These are phyloP conservation scores for Ganoderma sinense DNA, from an alignment of 1,284 basidiomycete genomes.

Conservation along the genomic window DNA sequence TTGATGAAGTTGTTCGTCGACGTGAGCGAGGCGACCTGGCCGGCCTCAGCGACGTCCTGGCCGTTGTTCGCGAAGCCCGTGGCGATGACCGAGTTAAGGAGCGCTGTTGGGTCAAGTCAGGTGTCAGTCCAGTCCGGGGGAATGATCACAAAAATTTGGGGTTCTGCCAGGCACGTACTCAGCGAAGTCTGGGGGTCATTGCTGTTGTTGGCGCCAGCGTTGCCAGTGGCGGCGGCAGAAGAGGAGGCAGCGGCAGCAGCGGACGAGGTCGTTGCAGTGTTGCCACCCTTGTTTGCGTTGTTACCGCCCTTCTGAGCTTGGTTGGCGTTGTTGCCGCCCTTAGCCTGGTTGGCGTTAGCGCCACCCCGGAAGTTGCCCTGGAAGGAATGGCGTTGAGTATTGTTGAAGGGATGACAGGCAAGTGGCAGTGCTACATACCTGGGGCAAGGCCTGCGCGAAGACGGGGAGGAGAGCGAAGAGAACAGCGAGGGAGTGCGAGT, in stretches of 20 bases:
- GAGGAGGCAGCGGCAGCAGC: conserved; percentile 25
- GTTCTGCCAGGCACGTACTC: conserved; percentile 32
- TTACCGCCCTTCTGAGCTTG: conserved; percentile 16
- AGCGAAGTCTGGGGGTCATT: conserved; percentile 36
- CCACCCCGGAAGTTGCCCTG: conserved; percentile 30
- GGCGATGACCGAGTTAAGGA: conserved; percentile 61
- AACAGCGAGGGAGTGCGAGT: conserved; percentile 50
- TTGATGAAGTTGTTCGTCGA: conserved; percentile 67
- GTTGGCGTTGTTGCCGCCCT: conserved; percentile 26
- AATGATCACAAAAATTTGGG: conserved; percentile 36
- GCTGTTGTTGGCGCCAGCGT: conserved; percentile 20
- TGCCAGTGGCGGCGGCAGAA: conserved; percentile 26
- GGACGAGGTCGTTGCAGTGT: conserved; percentile 7
- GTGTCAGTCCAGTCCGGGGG: conserved; percentile 32
- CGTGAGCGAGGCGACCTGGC: conserved; percentile 55
- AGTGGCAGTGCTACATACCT: conserved; percentile 31
- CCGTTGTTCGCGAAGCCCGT: conserved; percentile 59
- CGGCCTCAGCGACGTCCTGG: conserved; percentile 50
- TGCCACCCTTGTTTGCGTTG: conserved; percentile 21
- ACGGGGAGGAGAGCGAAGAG: conserved; percentile 52
- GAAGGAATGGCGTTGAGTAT: neutral
- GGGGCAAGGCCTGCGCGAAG: conserved; percentile 49
- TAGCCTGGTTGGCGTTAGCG: conserved; percentile 1
- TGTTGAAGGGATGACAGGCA: neutral
- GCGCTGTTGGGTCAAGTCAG: conserved; percentile 44